These are phyloP conservation scores for Prunus campanulata DNA, from an alignment of 306 rosid species.

Conservation along the genomic window DNA sequence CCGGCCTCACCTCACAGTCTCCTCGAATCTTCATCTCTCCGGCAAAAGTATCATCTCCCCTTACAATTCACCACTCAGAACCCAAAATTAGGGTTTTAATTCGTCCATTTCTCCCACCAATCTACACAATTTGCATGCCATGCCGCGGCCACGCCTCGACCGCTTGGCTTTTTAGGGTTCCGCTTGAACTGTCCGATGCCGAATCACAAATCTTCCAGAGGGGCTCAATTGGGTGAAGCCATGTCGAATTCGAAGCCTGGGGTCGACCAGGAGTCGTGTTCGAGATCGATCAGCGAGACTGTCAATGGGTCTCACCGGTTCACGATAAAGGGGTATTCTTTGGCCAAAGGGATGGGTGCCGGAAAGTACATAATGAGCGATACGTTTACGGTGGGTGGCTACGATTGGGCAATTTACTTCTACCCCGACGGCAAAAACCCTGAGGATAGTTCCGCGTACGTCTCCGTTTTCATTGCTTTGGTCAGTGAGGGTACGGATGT, in stretches of 20 bases:
- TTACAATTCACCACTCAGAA: not conserved
- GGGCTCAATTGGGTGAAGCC: slow-evolving; percentile 30
- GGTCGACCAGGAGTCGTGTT: slow-evolving; percentile 45
- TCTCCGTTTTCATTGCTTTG: slow-evolving; percentile 82
- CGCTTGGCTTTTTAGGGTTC: slow-evolving; percentile 27
- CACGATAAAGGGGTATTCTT: slow-evolving; percentile 73
- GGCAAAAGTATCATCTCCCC: not conserved
- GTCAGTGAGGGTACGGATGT: slow-evolving; percentile 88
- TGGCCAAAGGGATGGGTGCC: slow-evolving; percentile 89
- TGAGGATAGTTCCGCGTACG: slow-evolving; percentile 72
- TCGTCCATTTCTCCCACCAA: not conserved
- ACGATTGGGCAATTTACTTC: slow-evolving; percentile 90
- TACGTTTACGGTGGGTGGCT: slow-evolving; percentile 80
- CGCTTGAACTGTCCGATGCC: slow-evolving; percentile 5
- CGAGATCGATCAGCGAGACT: slow-evolving; percentile 73
- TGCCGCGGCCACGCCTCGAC: not conserved
- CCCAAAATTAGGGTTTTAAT: slow-evolving; percentile 30
- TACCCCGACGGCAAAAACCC: slow-evolving; percentile 93
- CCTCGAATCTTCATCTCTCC: not conserved
- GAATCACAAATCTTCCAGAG: slow-evolving; percentile 14
- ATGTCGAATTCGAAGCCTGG: slow-evolving; percentile 45
- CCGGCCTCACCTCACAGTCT: not conserved
- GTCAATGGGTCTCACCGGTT: slow-evolving; percentile 82
- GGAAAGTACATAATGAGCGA: slow-evolving; percentile 85
- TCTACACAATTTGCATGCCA: not conserved